Conservation (phyloP, 2,329 filamentous ascomycete species). For the Hymenoscyphus infarciens region DNA sequence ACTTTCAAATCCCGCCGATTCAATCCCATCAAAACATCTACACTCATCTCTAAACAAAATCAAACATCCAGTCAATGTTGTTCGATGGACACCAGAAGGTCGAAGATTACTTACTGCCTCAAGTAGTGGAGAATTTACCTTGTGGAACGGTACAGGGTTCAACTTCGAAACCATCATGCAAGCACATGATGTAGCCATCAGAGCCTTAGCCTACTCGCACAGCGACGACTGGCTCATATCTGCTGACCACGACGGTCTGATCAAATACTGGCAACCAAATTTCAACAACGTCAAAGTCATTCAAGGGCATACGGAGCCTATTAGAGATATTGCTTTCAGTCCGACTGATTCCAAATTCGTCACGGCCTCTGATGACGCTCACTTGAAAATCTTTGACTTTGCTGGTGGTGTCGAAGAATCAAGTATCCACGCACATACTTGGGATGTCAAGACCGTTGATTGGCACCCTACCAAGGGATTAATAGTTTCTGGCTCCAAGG, state of each 20-base stretch:
- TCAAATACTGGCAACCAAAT: constrained; percentile 99
- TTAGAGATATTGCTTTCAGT: constrained; percentile 88
- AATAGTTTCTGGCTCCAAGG: constrained; percentile 93
- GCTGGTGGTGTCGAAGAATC: constrained; percentile 79
- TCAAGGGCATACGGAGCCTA: constrained; percentile 82
- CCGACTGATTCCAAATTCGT: constrained; percentile 95
- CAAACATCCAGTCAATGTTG: constrained; percentile 94
- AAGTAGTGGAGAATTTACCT: constrained; percentile 93
- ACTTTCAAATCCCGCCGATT: constrained; percentile 71
- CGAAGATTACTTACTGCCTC: constrained; percentile 87
- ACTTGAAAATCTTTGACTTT: constrained; percentile 95
- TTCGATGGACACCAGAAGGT: constrained; percentile 96
- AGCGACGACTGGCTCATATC: constrained; percentile 97
- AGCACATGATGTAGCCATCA: constrained; percentile 85
- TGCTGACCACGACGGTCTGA: constrained; percentile 87
- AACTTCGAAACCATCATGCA: constrained; percentile 99
- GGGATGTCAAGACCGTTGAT: constrained; percentile 95
- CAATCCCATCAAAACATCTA: constrained; percentile 89
- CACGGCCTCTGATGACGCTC: constrained; percentile 90
- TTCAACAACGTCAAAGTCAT: constrained; percentile 98
- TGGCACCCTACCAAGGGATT: constrained; percentile 97
- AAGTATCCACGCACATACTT: constrained; percentile 86
- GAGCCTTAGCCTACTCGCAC: constrained; percentile 83
- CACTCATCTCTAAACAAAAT: constrained; percentile 99
- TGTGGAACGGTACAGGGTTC: constrained; percentile 99